Base-by-base conservation (phyloP, 148 eudicot species). In the Persicaria maculosa region DNA sequence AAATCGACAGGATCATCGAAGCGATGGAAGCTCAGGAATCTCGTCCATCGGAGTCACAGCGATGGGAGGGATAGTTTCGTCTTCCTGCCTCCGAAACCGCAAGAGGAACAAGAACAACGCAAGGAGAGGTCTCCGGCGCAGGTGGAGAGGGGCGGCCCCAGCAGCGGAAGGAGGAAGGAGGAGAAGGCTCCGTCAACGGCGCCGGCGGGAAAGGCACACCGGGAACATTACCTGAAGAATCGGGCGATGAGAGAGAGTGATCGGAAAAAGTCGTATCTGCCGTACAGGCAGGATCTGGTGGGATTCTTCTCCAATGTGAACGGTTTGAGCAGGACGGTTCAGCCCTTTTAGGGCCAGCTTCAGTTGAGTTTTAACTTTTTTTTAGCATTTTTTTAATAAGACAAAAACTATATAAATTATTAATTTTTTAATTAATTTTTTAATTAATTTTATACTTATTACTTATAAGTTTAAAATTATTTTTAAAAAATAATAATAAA, bases 231-330 rank as follows among this genome's bases (percentile, higher is more conserved):
- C 36, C 50, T 74, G 61, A 52, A 72, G 64, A 57, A 67, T 9
- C 19, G 77, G 40, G 69, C 77, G 70, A 47, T 74, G 71, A 61
- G 16, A 47, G 70, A 61, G 70, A 62, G 77, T 47, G 77, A 74
- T 74, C 77, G 77, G 75, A 76, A 80, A 74, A 82, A 78, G 74
- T 75, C 83, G 61, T 78, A 74, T 31, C 62, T 84, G 61, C 89
- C 91, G 72, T 86, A 85, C 83, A 77, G 83, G 64, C 88, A 77
- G 48, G 86, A 86, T 80, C 76, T 89, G 68, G 88, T 85, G 3
- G 93, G 88, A 53, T 72, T 88, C 19, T 83, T 88, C 6, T 81
- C 84, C 14, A 86, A 79, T 77, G 88, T 81, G 73, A 85, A 86
- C 73, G 89, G 92, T 25, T 19, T 86, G 50, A 86, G 83, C 74